Conservation (phyloP, 139 green algal species). For the Yamagishiella unicocca region DNA sequence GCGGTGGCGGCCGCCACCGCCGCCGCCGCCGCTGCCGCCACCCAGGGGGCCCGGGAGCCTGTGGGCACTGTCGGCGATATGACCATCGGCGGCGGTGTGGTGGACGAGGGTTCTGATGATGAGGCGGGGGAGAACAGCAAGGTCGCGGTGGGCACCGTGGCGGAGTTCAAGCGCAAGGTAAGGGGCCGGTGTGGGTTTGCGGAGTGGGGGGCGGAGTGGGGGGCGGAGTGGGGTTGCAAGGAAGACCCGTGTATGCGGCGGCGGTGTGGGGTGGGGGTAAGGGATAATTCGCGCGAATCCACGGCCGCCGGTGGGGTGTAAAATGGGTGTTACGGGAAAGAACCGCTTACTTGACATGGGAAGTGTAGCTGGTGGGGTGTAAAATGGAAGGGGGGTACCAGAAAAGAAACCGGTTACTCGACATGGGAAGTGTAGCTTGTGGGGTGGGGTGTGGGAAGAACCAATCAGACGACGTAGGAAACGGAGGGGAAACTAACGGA, state of each 20-base stretch:
- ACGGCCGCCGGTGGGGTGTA: not conserved
- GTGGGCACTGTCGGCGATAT: constrained; percentile 1
- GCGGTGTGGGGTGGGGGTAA: not conserved
- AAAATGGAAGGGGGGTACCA: no score
- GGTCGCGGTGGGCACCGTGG: constrained; percentile 33
- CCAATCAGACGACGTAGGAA: no score
- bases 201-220: no score
- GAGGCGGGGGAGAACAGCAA: constrained; percentile 33
- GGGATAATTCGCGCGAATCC: not conserved
- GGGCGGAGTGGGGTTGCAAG: not conserved
- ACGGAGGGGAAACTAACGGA: no score
- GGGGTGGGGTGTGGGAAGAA: no score
- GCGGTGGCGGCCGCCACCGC: not conserved
- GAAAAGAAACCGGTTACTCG: no score
- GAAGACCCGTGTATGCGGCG: not conserved
- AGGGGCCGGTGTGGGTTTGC: not conserved
- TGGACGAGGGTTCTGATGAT: not conserved
- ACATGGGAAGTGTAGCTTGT: no score
- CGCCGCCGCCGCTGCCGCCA: not conserved
- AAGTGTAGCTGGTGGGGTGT: no score
- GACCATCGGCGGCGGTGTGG: constrained; percentile 19
- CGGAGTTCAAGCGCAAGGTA: constrained; percentile 42
- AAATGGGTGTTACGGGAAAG: no score
- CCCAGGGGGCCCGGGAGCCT: not conserved
- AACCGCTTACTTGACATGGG: no score